A percentile compares a stretch with the other conserved stretches of the same genome.
Evolutionary conservation across 2,329 filamentous ascomycete species (phyloP).

Genomic region (Sclerotinia subarctica): DNA sequence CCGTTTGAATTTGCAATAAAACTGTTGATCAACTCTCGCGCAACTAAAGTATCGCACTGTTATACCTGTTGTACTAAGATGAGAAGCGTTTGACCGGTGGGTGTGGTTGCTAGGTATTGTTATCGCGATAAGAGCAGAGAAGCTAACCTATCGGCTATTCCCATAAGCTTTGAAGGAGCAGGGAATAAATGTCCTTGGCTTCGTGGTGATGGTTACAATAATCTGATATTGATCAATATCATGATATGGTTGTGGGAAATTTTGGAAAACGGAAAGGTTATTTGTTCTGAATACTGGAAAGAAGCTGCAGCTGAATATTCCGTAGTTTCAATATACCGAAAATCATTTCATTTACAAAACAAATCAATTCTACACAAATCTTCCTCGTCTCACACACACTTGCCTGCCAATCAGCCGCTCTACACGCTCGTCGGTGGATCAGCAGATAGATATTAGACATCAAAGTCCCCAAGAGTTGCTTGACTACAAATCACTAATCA

Average conservation of each 20-base stretch:
- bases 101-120: not conserved
- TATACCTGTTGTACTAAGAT: constrained; percentile 1
- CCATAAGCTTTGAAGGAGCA: not conserved
- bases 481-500: not conserved
- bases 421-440: not conserved
- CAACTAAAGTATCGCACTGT: not conserved
- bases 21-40: not conserved
- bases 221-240: not conserved
- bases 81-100: not conserved
- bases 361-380: not conserved
- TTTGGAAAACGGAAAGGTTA: too few species aligned
- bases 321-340: not conserved
- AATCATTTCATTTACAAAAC: not conserved
- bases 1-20: not conserved
- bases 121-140: constrained; percentile 13
- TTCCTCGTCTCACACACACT: not conserved
- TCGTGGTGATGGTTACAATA: not conserved
- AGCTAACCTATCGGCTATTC: not conserved
- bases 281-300: not conserved
- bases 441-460: not conserved
- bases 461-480: not conserved
- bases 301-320: not conserved
- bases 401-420: not conserved
- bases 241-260: not conserved
- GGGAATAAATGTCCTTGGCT: not conserved